Conservation (phyloP, 768 basidiomycete genomes). For the Sarcomyxa edulis region DNA sequence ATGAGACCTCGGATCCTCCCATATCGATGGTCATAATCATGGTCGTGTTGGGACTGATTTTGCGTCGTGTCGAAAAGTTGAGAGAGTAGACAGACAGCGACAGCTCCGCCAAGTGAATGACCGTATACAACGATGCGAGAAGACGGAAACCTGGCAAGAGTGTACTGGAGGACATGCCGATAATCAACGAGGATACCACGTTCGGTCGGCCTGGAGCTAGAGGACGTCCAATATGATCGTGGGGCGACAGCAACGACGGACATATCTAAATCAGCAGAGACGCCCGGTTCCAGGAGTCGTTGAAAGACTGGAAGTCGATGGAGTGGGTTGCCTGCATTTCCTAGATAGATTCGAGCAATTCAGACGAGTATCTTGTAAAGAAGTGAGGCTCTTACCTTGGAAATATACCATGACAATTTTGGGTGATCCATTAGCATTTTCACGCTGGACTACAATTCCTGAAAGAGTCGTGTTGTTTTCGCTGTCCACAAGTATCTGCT, state of each 20-base stretch:
- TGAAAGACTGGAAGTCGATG: slow-evolving; percentile 39
- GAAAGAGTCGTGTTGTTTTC: slow-evolving; percentile 6
- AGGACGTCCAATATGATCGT: slow-evolving; percentile 46
- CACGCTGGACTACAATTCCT: slow-evolving; percentile 13
- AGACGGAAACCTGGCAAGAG: slow-evolving; percentile 24
- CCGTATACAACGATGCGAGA: slow-evolving; percentile 34
- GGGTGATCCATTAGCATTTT: too few species aligned
- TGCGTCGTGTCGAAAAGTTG: slow-evolving; percentile 7
- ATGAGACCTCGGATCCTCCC: slow-evolving; percentile 29
- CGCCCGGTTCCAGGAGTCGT: slow-evolving; percentile 17
- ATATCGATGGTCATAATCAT: slow-evolving; percentile 3
- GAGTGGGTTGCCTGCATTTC: slow-evolving; percentile 48
- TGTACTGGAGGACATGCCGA: slow-evolving; percentile 22
- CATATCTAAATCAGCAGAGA: slow-evolving; percentile 3
- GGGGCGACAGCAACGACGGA: slow-evolving; percentile 37
- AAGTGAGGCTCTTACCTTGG: slow-evolving; percentile 14
- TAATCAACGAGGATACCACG: slow-evolving; percentile 36
- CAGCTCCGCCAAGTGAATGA: slow-evolving; percentile 44
- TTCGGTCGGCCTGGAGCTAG: slow-evolving; percentile 30
- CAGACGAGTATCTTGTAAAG: not conserved
- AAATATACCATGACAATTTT: slow-evolving; percentile 16
- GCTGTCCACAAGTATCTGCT: slow-evolving; percentile 12
- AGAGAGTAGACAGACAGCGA: slow-evolving; percentile 32
- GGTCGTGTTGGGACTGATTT: not conserved
- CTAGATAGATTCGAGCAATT: slow-evolving; percentile 25